These are phyloP conservation scores for Eucalyptus polyanthemos DNA, from an alignment of 345 rosid genomes.

Conservation along the genomic window DNA sequence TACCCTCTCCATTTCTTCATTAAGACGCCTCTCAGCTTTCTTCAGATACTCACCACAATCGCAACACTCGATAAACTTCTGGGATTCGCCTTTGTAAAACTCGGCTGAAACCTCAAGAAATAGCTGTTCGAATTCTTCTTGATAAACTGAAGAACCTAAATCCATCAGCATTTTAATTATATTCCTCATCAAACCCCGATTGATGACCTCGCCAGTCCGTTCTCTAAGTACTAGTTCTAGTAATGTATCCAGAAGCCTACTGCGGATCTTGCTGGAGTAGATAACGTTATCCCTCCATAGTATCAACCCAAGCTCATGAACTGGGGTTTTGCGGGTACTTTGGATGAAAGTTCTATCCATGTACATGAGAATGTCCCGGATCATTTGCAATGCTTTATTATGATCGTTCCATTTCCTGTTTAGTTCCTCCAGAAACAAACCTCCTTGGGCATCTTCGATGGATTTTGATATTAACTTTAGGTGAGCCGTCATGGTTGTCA, in stretches of 20 bases:
- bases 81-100: conserved; percentile 89
- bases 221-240: conserved; percentile 80
- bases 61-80: conserved; percentile 78
- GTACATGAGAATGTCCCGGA: conserved; percentile 95
- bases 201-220: conserved; percentile 84
- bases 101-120: conserved; percentile 88
- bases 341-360: conserved; percentile 94
- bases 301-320: conserved; percentile 84
- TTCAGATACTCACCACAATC: conserved; percentile 93
- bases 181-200: conserved; percentile 89
- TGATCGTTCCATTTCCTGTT: conserved; percentile 98
- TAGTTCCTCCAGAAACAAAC: conserved; percentile 77
- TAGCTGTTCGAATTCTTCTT: conserved; percentile 92
- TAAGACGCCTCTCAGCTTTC: conserved; percentile 87
- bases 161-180: conserved; percentile 93
- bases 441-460: conserved; percentile 90
- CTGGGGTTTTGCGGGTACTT: conserved; percentile 71
- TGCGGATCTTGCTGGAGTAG: conserved; percentile 61
- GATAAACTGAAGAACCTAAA: conserved; percentile 85
- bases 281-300: conserved; percentile 88
- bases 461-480: conserved; percentile 70
- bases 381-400: conserved; percentile 96
- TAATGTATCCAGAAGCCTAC: conserved; percentile 65
- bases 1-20: conserved; percentile 96
- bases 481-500: conserved; percentile 81